A percentile compares a stretch with the other conserved stretches of the same genome.
Conservation (phyloP, 495 filamentous ascomycete genomes). For the Aspergillus kassunensis region DNA sequence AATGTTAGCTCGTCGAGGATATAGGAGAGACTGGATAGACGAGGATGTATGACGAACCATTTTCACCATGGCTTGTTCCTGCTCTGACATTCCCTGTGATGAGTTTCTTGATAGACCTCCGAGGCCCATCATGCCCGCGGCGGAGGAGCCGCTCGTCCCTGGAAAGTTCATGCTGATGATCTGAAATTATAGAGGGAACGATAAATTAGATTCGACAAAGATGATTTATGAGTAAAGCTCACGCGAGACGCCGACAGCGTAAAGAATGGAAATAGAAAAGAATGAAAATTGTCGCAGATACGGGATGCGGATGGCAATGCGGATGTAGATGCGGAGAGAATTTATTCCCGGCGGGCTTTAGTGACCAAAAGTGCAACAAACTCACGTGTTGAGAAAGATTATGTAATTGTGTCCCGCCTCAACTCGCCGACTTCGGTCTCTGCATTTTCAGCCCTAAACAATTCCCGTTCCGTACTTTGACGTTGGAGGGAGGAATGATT, state of each 20-base stretch:
- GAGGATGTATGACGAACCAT: conserved; percentile 33
- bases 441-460: too few species aligned
- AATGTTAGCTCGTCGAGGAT: neutral
- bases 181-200: neutral
- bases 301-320: neutral
- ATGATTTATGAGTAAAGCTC: neutral
- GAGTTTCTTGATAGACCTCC: conserved; percentile 22
- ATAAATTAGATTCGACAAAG: neutral
- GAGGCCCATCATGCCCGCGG: conserved; percentile 10
- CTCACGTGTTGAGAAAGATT: too few species aligned
- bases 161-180: conserved; percentile 42
- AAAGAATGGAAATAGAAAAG: neutral
- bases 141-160: conserved; percentile 24
- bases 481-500: too few species aligned
- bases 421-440: too few species aligned
- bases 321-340: conserved; percentile 11
- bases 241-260: neutral
- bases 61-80: conserved; percentile 52
- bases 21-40: neutral
- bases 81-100: conserved; percentile 46
- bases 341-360: conserved; percentile 7
- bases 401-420: too few species aligned
- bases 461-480: too few species aligned
- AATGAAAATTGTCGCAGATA: neutral
- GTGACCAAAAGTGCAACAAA: neutral